Evolutionary conservation across 192 early-diverging fungal genomes (phyloP).

Genomic region (Coemansia sp.): DNA sequence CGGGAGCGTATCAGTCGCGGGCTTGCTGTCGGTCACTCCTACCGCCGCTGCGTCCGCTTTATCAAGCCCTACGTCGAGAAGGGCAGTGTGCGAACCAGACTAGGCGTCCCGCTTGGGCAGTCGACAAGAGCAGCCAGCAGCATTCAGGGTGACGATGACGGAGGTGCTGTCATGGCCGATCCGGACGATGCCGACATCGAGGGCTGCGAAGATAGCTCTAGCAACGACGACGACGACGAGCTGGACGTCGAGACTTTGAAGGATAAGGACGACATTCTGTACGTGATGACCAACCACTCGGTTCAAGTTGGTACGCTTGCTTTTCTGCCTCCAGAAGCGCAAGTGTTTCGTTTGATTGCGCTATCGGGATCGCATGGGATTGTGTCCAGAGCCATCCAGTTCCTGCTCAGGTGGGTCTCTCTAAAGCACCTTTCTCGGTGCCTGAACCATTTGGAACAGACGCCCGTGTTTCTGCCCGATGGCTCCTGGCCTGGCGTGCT

Average conservation of each 20-base stretch:
- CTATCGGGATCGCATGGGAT: slow-evolving; percentile 39
- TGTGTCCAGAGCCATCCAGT: slow-evolving; percentile 25
- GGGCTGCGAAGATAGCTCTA: slow-evolving; percentile 15
- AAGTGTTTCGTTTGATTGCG: slow-evolving; percentile 49
- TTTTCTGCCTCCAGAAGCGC: slow-evolving; percentile 30
- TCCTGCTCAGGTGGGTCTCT: slow-evolving; percentile 12
- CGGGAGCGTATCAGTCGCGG: not conserved
- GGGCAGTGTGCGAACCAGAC: slow-evolving; percentile 7
- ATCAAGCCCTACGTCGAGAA: slow-evolving; percentile 38
- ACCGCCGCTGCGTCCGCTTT: slow-evolving; percentile 44
- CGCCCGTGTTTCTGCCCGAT: slow-evolving; percentile 19
- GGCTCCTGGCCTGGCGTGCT: slow-evolving; percentile 32
- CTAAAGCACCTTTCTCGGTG: slow-evolving; percentile 11
- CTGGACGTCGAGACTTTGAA: slow-evolving; percentile 22
- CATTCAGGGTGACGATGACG: not conserved
- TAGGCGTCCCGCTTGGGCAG: slow-evolving; percentile 35
- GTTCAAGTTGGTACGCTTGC: slow-evolving; percentile 25
- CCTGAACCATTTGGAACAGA: slow-evolving; percentile 27
- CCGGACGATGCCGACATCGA: not conserved
- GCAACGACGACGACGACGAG: slow-evolving; percentile 30
- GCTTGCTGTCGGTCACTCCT: slow-evolving; percentile 20
- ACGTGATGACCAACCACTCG: slow-evolving; percentile 36
- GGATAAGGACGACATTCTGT: slow-evolving; percentile 38
- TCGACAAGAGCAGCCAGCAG: not conserved
- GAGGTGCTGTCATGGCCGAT: slow-evolving; percentile 2